Base-by-base conservation (phyloP, 2,329 filamentous ascomycete genomes). In the Coniochaeta prunicola region DNA sequence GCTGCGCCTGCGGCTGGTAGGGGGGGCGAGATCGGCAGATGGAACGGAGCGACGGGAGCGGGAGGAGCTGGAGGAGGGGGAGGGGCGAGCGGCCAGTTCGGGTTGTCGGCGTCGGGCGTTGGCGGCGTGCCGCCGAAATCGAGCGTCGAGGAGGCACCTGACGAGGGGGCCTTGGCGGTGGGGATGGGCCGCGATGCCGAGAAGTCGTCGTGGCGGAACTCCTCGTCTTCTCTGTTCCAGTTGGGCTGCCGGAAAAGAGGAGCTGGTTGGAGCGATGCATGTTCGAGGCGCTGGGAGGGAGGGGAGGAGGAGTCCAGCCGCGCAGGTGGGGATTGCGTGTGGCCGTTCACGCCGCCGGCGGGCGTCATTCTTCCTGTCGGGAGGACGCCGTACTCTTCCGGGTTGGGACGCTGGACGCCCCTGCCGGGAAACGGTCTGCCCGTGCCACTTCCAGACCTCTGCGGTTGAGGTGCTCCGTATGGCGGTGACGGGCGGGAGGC, bases 401-500 rank as follows among this genome's bases (percentile, higher is more conserved):
- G 54, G 13, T 26, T 40, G 33, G 54, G 54, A 26, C 54, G 54
- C 19, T 28, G 28, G 15, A 55, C 53, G 36, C 21, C 21, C 15
- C 19, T 24, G 12, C 54, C 54, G 21, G 54, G 53, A 9, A 55
- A 28, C n/a, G 30, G 53, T 28, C 54, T 40, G 33, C 33, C 17
- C 10, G 34, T 15, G 21, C 17, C 33, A 21, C 54, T 38, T 3
- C 19, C 21, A 8, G 45, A 50, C 30, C 45, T 31, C 13, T 53
- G 53, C 2, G 28, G 33, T 36, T 54, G 53, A 15, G 30, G 26
- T 24, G 48, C 48, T 2, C 13, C 48, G 26, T 40, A 42, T 2
- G 54, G 54, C n/a, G 54, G 34, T 33, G 54, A 56, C 8, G 53
- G 53, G n/a, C 53, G 53, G 15, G 63, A 61, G 6, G 64, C 54